phyloP scores from a whole-genome alignment of 2,329 filamentous ascomycete genomes.

The Colletotrichum sp. region DNA sequence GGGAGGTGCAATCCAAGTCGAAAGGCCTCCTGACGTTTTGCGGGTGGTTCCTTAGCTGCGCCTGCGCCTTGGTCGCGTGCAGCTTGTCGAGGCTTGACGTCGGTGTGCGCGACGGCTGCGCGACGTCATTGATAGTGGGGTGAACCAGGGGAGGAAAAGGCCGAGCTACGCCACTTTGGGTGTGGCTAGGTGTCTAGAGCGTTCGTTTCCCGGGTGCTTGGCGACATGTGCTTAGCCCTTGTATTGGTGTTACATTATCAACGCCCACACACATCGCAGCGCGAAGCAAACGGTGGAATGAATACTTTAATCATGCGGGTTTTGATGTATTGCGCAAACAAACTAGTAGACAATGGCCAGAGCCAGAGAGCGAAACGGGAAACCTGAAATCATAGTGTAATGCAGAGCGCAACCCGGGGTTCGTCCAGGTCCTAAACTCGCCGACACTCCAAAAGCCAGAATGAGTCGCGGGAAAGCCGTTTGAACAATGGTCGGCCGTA shows the following conservation, averaged over 20 bases:
- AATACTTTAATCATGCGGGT: neutral
- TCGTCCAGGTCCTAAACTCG: constrained; percentile 14
- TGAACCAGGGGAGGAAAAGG: neutral
- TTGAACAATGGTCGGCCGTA: constrained; percentile 10
- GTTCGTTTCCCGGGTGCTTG: neutral
- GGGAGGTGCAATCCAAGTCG: neutral
- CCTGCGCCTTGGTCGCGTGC: constrained; percentile 18
- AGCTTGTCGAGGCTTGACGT: constrained; percentile 6
- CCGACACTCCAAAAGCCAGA: constrained; percentile 21
- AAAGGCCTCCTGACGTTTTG: constrained; percentile 2
- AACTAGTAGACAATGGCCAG: constrained; percentile 11
- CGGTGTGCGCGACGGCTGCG: neutral
- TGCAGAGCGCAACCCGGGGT: constrained; percentile 10
- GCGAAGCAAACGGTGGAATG: neutral
- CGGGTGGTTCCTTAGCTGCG: neutral
- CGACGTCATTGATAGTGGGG: constrained; percentile 20
- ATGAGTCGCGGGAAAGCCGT: constrained; percentile 12
- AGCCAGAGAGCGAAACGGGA: constrained; percentile 7
- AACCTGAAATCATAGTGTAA: constrained; percentile 19
- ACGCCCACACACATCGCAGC: neutral
- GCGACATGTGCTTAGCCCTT: constrained; percentile 2
- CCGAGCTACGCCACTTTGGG: constrained; percentile 14
- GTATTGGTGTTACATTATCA: neutral
- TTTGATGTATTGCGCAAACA: constrained; percentile 12
- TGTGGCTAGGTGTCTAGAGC: constrained; percentile 16